These are phyloP conservation scores for Trichoderma lentiforme DNA, from an alignment of 2,329 filamentous ascomycete genomes.

Conservation along the genomic window DNA sequence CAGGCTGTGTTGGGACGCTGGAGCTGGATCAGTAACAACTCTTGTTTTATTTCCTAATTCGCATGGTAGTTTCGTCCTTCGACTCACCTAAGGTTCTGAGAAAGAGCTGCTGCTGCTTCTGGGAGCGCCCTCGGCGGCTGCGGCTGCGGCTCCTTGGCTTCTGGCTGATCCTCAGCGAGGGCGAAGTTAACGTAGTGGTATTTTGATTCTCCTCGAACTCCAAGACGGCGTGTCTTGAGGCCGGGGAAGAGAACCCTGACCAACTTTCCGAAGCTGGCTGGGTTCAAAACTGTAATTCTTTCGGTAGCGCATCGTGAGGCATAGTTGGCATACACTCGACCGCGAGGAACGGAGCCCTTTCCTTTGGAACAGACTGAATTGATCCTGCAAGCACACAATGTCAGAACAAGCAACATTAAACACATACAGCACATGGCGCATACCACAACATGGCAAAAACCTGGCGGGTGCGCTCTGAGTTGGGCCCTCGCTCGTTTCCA, in stretches of 20 bases:
- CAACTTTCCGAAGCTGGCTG: conserved; percentile 95
- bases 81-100: conserved; percentile 49
- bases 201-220: conserved; percentile 94
- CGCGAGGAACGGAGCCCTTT: conserved; percentile 84
- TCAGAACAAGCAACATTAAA: not conserved
- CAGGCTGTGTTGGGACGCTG: conserved; percentile 31
- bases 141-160: conserved; percentile 43
- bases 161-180: conserved; percentile 55
- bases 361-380: conserved; percentile 68
- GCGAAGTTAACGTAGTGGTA: conserved; percentile 85
- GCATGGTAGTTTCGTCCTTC: not conserved
- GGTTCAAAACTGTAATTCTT: conserved; percentile 90
- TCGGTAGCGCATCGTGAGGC: conserved; percentile 89
- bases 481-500: conserved; percentile 74
- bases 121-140: conserved; percentile 48
- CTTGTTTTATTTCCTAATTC: not conserved
- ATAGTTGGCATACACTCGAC: conserved; percentile 93
- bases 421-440: conserved; percentile 29
- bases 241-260: conserved; percentile 95
- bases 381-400: conserved; percentile 56
- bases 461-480: conserved; percentile 79
- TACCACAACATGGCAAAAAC: conserved; percentile 89
- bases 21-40: not conserved
- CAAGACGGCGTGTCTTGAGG: conserved; percentile 85
- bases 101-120: conserved; percentile 44